Percentiles rank a stretch among this genome's conserved stretches.
These are phyloP conservation scores for Megacollybia marginata DNA, from an alignment of 768 basidiomycete genomes.

Conservation along the genomic window DNA sequence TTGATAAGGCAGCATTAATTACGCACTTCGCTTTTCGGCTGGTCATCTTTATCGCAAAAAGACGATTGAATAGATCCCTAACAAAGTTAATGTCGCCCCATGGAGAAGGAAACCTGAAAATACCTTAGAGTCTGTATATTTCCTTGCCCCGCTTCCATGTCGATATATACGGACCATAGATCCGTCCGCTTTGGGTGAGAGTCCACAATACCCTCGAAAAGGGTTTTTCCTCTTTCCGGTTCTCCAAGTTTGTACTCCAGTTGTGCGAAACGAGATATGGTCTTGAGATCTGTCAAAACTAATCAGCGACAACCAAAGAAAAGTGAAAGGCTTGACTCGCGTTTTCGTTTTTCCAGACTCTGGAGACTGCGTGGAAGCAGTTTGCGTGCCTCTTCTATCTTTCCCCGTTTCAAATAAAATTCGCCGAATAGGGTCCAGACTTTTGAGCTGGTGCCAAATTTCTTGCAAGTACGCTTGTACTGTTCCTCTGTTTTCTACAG, in stretches of 20 bases:
- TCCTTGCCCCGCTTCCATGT: constrained; percentile 81
- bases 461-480: constrained; percentile 82
- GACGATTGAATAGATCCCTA: constrained; percentile 83
- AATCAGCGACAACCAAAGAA: not conserved
- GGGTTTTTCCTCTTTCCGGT: constrained; percentile 87
- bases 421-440: constrained; percentile 90
- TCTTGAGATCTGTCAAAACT: constrained; percentile 74
- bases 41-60: constrained; percentile 80
- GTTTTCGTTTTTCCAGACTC: constrained; percentile 89
- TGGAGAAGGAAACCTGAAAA: not conserved
- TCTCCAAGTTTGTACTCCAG: constrained; percentile 94
- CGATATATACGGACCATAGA: constrained; percentile 93
- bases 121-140: constrained; percentile 79
- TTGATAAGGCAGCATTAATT: not conserved
- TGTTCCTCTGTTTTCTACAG: constrained; percentile 88
- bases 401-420: constrained; percentile 65
- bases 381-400: constrained; percentile 75
- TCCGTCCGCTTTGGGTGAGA: constrained; percentile 94
- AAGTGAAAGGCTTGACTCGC: constrained; percentile 41
- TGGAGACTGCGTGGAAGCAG: constrained; percentile 84
- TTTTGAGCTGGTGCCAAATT: constrained; percentile 90
- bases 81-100: not conserved
- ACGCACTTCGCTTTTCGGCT: constrained; percentile 92
- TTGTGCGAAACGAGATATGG: constrained; percentile 90
- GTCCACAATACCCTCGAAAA: constrained; percentile 95